Conservation (phyloP, 176 grass and related monocot genomes). For the Echinochloa phyllopogon region DNA sequence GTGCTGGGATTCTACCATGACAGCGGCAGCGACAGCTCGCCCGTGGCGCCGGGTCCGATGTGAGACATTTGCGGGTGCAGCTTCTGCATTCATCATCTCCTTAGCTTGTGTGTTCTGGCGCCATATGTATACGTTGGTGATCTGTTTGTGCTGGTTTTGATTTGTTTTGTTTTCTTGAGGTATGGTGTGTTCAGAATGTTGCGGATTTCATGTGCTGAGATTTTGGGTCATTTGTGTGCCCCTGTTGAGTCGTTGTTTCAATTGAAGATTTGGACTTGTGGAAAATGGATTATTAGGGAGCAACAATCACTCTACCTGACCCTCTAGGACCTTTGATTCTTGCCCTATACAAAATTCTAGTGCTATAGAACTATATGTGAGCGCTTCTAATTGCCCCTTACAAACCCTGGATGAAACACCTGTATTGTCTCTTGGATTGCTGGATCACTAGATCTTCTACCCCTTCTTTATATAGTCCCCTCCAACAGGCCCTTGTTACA, state of each 20-base stretch:
- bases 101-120: not conserved
- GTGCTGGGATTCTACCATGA: constrained; percentile 40
- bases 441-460: too few species aligned
- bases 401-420: too few species aligned
- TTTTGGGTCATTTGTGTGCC: not conserved
- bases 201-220: not conserved
- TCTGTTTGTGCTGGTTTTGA: not conserved
- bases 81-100: not conserved
- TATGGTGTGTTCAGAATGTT: not conserved
- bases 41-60: not conserved
- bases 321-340: too few species aligned
- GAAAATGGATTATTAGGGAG: not conserved
- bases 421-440: too few species aligned
- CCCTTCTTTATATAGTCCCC: too few species aligned
- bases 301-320: too few species aligned
- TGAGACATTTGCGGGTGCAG: not conserved
- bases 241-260: not conserved
- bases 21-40: not conserved
- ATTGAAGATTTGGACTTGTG: not conserved
- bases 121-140: not conserved
- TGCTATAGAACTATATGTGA: too few species aligned
- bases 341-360: too few species aligned
- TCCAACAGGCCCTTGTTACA: too few species aligned
- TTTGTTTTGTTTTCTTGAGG: not conserved
- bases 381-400: too few species aligned